Evolutionary conservation across 73 alveolate species (phyloP).

Genomic region (Uronychia setigera): DNA sequence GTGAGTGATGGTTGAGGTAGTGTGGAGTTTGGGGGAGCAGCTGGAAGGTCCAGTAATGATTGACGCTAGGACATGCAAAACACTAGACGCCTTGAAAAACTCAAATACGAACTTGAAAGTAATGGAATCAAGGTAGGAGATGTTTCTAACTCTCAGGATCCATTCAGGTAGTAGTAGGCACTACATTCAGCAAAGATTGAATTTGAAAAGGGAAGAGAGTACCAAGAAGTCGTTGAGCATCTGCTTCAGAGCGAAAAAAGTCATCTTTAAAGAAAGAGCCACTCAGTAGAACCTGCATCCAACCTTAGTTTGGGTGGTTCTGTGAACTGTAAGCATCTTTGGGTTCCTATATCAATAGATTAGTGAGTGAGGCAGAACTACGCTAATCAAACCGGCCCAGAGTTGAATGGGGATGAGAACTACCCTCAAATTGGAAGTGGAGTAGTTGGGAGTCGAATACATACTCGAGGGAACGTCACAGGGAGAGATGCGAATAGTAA

Average conservation of each 20-base stretch:
- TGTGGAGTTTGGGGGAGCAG: neutral
- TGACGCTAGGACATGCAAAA: neutral
- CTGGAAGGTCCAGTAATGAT: neutral
- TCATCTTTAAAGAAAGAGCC: neutral
- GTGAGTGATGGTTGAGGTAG: conserved; percentile 4
- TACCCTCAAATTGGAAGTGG: neutral
- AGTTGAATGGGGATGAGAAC: neutral
- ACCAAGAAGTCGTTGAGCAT: neutral
- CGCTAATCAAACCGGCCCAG: neutral
- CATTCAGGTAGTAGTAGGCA: neutral
- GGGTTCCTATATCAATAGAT: neutral
- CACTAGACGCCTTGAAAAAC: neutral
- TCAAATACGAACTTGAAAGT: neutral
- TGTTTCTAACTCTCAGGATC: neutral
- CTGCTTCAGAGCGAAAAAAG: neutral
- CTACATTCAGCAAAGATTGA: neutral
- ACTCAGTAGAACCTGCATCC: neutral
- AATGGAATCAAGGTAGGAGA: neutral
- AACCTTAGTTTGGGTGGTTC: neutral
- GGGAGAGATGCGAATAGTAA: neutral
- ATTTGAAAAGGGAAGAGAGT: neutral
- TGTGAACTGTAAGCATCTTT: neutral
- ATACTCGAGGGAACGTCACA: neutral
- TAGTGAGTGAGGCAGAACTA: too few relatives aligned
- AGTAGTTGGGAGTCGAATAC: too few relatives aligned